Evolutionary conservation across 1,284 basidiomycete genomes (phyloP).

Genomic region (Nidula niveotomentosa): DNA sequence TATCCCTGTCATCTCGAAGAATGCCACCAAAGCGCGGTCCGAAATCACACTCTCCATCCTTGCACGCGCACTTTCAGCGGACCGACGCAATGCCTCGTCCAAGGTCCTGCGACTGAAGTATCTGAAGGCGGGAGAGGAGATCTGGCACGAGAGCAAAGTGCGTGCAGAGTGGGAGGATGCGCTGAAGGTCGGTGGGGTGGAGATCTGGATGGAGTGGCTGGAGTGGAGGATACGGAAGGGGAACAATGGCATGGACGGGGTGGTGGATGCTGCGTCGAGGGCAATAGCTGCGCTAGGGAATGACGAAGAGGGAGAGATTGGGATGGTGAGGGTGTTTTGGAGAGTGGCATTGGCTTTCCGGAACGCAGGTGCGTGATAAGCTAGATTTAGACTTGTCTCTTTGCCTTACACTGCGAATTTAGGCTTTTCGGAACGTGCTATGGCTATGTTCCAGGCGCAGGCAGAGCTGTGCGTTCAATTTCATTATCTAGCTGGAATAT

Average conservation of each 20-base stretch:
- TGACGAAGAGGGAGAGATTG: slow-evolving; percentile 46
- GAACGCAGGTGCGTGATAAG: slow-evolving; percentile 65
- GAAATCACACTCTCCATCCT: slow-evolving; percentile 73
- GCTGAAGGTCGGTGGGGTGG: slow-evolving; percentile 44
- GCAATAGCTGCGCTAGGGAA: slow-evolving; percentile 36
- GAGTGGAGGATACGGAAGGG: slow-evolving; percentile 64
- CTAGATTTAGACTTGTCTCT: too few species aligned
- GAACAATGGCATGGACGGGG: slow-evolving; percentile 44
- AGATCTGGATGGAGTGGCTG: slow-evolving; percentile 74
- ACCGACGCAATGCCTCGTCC: slow-evolving; percentile 50
- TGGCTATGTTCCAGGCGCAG: slow-evolving; percentile 75
- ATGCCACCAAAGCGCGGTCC: slow-evolving; percentile 59
- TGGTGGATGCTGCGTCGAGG: slow-evolving; percentile 48
- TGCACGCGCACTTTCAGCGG: slow-evolving; percentile 57
- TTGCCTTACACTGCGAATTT: background rate
- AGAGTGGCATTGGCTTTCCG: slow-evolving; percentile 66
- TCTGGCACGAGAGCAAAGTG: slow-evolving; percentile 62
- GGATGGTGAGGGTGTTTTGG: slow-evolving; percentile 69
- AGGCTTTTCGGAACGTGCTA: slow-evolving; percentile 67
- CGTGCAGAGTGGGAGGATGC: slow-evolving; percentile 73
- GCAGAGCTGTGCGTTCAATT: slow-evolving; percentile 61
- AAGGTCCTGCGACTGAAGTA: slow-evolving; percentile 58
- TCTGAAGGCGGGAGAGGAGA: slow-evolving; percentile 66
- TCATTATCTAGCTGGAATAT: background rate
- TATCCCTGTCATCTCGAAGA: slow-evolving; percentile 60